Evolutionary conservation across 441 rosid species (phyloP), one percentile per base, ranked within the genome.

Genomic region (Theobroma grandiflorum): DNA sequence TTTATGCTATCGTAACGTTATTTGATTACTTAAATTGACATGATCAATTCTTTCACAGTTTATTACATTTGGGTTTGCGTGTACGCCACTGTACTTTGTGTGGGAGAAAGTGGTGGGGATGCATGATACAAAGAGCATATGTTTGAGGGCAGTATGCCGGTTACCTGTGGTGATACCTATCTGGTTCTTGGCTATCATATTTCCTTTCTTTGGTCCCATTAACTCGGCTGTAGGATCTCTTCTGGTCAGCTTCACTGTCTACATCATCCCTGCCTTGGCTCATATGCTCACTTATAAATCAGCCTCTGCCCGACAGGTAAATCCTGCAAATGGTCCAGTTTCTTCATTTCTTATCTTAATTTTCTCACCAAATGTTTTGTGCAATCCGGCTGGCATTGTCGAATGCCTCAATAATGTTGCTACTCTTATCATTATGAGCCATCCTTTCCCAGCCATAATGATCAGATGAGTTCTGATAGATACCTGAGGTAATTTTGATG

Each of bases 61-160:
- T 74, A 91, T 91, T 80, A 91, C 92, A 14, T 91, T 91, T 45
- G 94, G 92, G 35, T 91, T 83, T 74, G 92, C 92, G 0, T 86
- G 91, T 72, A 91, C 90, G 5, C 91, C 92, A 5, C 47, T 89
- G 22, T 89, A 91, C 71, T 91, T 88, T 65, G 91, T 90, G 76
- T 90, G 91, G 93, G 93, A 90, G 86, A 90, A 90, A 78, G 90
- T 83, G 47, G 77, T 90, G 14, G 94, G 94, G 75, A 82, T 91
- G 89, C 94, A 91, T 55, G 91, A 88, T 42, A 89, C 89, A 18
- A 91, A 89, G 78, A 89, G 92, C 85, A 82, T 89, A 38, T 80
- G 82, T 61, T 61, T 89, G 43, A 83, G 87, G 78, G 94, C 94
- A 33, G 70, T 89, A 12, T 83, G 80, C 49, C 79, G 90, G 71